Evolutionary conservation across 306 rosid genomes (phyloP), one percentile per base, ranked within the genome.

Genomic region (Cucumis melo): DNA sequence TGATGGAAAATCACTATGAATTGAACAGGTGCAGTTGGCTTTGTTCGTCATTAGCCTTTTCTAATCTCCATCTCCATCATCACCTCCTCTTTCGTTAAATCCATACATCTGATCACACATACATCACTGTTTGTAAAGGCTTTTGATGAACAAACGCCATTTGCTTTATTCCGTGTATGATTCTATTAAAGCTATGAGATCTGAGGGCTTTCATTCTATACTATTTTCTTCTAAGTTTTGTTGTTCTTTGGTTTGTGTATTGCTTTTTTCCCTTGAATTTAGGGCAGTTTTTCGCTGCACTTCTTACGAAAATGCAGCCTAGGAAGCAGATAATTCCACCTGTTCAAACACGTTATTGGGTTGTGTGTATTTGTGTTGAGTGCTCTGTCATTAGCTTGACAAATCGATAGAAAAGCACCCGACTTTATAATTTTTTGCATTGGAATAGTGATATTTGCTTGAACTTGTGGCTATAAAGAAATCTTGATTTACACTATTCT

Each of bases 181-280:
- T 66, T 66, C 73, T 4, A 66, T 66, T 5, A 8, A 66, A 66
- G 73, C 73, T 66, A 66, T 66, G 73, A 66, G 73, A 66, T 66
- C 73, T 66, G 73, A 66, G 73, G 73, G 54, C 73, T 66, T 41
- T n/a, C 1, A 0, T 38, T 65, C 24, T 63, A 1, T 34, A 7
- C 46, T 64, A 7, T 3, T 64, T 63, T 63, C 7, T 32, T 63
- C 8, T 61, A 9, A 1, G 15, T 61, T 61, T 19, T 62, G 23
- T 29, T 62, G 20, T 50, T 50, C 19, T 50, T 50, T 50, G 7
- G 19, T 4, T 50, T 50, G 19, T 50, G n/a, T 50, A 50, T 13
- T 46, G 51, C 51, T 10, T 12, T 14, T 46, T 46, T 46, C 10
- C 3, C 51, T 46, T 12, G 51, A 4, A 46, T 12, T 46, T 46